Evolutionary conservation across 768 basidiomycete species (phyloP), one percentile per base, ranked within the genome.

Genomic region (Strobilomyces confusus): DNA sequence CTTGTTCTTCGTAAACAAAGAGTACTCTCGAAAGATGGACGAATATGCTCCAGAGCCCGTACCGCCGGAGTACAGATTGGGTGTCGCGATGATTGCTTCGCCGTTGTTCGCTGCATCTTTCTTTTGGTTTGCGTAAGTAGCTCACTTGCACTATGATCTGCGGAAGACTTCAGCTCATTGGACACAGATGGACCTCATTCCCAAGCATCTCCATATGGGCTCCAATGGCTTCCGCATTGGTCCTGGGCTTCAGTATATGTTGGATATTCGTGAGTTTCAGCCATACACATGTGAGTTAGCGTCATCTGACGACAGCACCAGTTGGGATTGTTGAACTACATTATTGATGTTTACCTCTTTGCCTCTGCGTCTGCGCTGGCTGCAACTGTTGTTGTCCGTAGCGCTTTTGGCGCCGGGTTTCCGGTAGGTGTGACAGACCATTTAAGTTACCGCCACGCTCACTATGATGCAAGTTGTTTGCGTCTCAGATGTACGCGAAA

Each of bases 41-140:
- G 70, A 74, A 57, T 73, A 69, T 46, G 73, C 76, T 6, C 82
- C 84, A 5, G 63, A 72, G 17, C 75, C 77, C 20, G 81, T 83
- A 3, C 78, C 82, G 3, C 86, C 86, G 0, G 86, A 87, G 66
- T 77, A 75, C 45, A 75, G 83, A 22, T 65, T 86, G 23, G 72
- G 74, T 44, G 68, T 77, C 42, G 75, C 75, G 0, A 69, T 85
- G 54, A 62, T 79, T 54, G 78, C 75, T 3, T 76, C 78, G 0
- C 84, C 83, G 0, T 55, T 82, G 15, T 75, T 82, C 53, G 69
- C 78, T 23, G 45, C 73, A 20, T 76, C 80, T 5, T 80, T 85
- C 66, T 86, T 87, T 67, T 84, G 84, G 84, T 83, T 87, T 61
- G 77, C 70, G 75, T 80, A 55, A 61, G 75, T 70, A 9, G 2